Evolutionary conservation across 768 basidiomycete species (phyloP), one percentile per base, ranked within the genome.

Genomic region (Sarcomyxa edulis): DNA sequence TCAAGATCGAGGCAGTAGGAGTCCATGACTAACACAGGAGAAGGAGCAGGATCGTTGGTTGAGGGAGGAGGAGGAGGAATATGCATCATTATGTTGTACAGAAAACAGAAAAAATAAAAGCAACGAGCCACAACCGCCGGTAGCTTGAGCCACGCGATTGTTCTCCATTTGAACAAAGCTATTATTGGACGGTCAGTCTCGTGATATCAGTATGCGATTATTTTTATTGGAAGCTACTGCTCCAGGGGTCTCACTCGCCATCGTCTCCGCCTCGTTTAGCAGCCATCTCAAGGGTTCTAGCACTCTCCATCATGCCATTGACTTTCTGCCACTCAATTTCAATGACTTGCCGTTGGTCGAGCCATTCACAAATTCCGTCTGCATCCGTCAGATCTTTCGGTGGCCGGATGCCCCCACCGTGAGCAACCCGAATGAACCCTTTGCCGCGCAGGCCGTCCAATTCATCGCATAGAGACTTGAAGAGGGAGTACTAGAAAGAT

Each of bases 351-450:
- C 85, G 69, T 44, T 78, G 59, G 43, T 88, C 87, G 7, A 92
- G 68, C 85, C 86, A 89, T 16, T 86, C 83, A 62, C 82, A 81
- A 25, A 90, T 66, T n/a, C 61, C 76, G 50, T 91, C 85, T n/a
- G 82, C 83, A 49, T 90, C 78, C 9, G 66, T 56, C 23, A 81
- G 62, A 49, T 90, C 79, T 27, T 76, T 58, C 0, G 88, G 88
- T 14, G 84, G 84, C 40, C 68, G 52, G 45, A 60, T 61, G 2
- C 75, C 75, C 19, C 69, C 71, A 7, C 64, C 58, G 48, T 69
- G 78, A 6, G 80, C 73, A 16, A 84, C 66, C 19, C 72, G 72
- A 48, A 81, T 71, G 56, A 81, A 88, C 4, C 62, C 66, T 7
- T 63, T 64, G 36, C 57, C 55, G 25, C 65, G 72, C 30, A 84